Evolutionary conservation across 345 rosid genomes (phyloP).

Genomic region (Fremontodendron californicum): DNA sequence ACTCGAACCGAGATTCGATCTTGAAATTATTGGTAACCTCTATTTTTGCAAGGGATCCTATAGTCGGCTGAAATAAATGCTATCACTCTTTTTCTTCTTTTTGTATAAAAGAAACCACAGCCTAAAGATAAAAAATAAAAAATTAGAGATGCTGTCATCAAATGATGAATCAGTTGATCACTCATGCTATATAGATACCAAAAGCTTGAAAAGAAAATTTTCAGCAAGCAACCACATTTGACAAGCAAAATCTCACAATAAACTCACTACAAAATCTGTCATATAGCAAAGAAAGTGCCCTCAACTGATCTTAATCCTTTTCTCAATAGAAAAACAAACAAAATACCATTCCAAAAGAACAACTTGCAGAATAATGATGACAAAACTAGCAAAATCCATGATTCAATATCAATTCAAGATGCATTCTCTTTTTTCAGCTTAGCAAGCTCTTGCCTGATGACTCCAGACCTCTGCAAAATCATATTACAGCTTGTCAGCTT

Average conservation of each 20-base stretch:
- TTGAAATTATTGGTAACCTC: too few relatives aligned
- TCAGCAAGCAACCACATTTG: neutral
- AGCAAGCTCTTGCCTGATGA: constrained; percentile 59
- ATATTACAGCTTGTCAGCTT: neutral
- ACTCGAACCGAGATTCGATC: too few relatives aligned
- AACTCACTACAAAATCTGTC: constrained; percentile 11
- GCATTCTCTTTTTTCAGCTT: constrained; percentile 47
- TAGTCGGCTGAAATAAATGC: too few relatives aligned
- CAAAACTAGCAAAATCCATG: constrained; percentile 19
- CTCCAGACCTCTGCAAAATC: constrained; percentile 44
- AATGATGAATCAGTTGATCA: neutral
- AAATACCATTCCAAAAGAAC: constrained; percentile 1
- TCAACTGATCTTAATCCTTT: constrained; percentile 9
- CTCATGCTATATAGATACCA: too few relatives aligned
- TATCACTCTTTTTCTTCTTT: too few relatives aligned
- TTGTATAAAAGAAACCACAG: too few relatives aligned
- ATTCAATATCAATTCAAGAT: constrained; percentile 16
- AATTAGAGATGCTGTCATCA: neutral
- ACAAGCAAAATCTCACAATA: neutral
- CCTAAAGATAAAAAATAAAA: too few relatives aligned
- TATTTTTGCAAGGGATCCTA: too few relatives aligned
- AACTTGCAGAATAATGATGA: constrained; percentile 9
- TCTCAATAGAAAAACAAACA: neutral
- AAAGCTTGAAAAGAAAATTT: neutral
- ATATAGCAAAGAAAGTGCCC: neutral